Conservation (phyloP, 441 rosid genomes). For the Dalechampia spathulata region DNA sequence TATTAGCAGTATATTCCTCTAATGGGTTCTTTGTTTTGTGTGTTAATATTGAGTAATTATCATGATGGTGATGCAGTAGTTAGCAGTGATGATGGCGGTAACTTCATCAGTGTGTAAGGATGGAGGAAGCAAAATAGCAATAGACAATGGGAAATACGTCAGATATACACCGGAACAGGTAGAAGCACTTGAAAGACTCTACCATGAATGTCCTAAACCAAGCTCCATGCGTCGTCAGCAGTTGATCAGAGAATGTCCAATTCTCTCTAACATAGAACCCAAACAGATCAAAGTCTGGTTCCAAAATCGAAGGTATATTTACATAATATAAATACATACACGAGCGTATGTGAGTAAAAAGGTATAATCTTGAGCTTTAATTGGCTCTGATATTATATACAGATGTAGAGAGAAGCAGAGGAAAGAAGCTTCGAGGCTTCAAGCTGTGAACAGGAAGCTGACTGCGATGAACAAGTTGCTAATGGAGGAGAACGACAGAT, state of each 20-base stretch:
- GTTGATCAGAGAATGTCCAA: slow-evolving; percentile 91
- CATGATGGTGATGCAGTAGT: neutral
- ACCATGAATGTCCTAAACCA: slow-evolving; percentile 97
- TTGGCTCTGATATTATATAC: slow-evolving; percentile 3
- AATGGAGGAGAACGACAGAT: slow-evolving; percentile 97
- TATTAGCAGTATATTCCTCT: neutral
- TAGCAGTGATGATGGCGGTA: slow-evolving; percentile 54
- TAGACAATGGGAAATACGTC: slow-evolving; percentile 95
- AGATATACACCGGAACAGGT: slow-evolving; percentile 98
- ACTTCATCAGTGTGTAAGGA: slow-evolving; percentile 45
- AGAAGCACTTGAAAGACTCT: slow-evolving; percentile 96
- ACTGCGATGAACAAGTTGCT: slow-evolving; percentile 92
- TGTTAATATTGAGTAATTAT: neutral
- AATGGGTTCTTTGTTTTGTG: neutral
- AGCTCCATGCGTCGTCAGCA: slow-evolving; percentile 96
- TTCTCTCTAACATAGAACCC: slow-evolving; percentile 90
- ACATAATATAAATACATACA: neutral
- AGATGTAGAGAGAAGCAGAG: slow-evolving; percentile 98
- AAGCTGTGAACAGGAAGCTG: slow-evolving; percentile 86
- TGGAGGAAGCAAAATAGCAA: slow-evolving; percentile 25
- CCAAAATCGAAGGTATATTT: slow-evolving; percentile 79
- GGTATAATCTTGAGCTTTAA: neutral
- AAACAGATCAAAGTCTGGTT: slow-evolving; percentile 99
- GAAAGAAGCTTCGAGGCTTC: slow-evolving; percentile 94
- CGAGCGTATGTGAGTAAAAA: neutral